Percentiles rank a stretch among this genome's conserved stretches.
phyloP scores from a whole-genome alignment of 441 rosid genomes.

The Arabidopsis hybrid region DNA sequence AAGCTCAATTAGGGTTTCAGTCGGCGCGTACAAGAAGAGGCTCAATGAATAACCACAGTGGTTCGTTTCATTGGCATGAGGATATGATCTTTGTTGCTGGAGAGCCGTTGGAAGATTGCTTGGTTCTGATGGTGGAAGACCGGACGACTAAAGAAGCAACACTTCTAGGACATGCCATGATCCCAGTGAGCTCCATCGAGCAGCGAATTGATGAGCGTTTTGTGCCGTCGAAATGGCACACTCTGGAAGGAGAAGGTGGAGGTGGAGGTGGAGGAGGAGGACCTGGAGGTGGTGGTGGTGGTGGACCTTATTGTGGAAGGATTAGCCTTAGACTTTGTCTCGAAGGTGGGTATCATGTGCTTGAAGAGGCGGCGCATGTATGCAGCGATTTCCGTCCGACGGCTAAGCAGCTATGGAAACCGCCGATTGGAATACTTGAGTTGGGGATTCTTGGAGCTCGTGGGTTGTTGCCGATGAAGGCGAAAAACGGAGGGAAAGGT shows the following conservation, averaged over 20 bases:
- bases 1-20: constrained; percentile 85
- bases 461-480: constrained; percentile 86
- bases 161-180: constrained; percentile 59
- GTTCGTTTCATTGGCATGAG: constrained; percentile 87
- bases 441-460: constrained; percentile 91
- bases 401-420: constrained; percentile 97
- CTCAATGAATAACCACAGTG: constrained; percentile 65
- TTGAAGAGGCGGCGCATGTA: constrained; percentile 96
- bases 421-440: constrained; percentile 84
- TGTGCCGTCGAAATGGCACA: constrained; percentile 73
- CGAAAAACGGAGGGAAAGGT: constrained; percentile 67
- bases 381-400: constrained; percentile 97
- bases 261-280: constrained; percentile 3
- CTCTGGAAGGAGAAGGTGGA: constrained; percentile 59
- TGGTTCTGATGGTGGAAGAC: constrained; percentile 75
- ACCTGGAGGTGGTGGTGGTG: constrained; percentile 13
- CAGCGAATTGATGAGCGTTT: constrained; percentile 82
- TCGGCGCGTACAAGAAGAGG: constrained; percentile 77
- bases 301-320: constrained; percentile 64
- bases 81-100: constrained; percentile 86
- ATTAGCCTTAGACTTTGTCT: constrained; percentile 74
- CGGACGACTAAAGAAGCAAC: constrained; percentile 60
- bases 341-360: constrained; percentile 98
- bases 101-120: constrained; percentile 86
- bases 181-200: constrained; percentile 75